Conservation (phyloP, 2,329 filamentous ascomycete genomes). For the Acarospora socialis region DNA sequence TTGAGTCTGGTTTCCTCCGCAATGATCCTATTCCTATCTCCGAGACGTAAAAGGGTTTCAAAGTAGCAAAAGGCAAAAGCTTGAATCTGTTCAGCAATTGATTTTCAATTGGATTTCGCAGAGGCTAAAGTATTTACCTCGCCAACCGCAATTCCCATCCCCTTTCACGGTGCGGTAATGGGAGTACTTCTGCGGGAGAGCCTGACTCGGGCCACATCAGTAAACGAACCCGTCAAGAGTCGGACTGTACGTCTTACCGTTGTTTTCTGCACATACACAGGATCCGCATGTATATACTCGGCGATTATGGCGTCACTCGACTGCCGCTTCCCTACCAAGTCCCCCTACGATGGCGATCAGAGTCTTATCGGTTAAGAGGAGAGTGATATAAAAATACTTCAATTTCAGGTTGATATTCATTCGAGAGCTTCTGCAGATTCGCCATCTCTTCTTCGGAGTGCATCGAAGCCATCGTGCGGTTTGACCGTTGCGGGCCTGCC, state of each 20-base stretch:
- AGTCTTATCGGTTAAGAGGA: conserved; percentile 1
- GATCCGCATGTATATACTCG: conserved; percentile 81
- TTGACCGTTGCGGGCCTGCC: not conserved
- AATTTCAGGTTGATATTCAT: conserved; percentile 43
- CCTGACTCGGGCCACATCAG: conserved; percentile 35
- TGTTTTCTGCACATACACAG: conserved; percentile 74
- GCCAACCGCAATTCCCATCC: conserved; percentile 94
- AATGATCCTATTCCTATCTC: conserved; percentile 49
- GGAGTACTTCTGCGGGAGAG: conserved; percentile 68
- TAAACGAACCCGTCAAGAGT: conserved; percentile 8
- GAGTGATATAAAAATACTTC: conserved; percentile 29
- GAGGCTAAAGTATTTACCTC: conserved; percentile 53
- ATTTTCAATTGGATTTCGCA: too few relatives aligned
- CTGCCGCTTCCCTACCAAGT: conserved; percentile 64
- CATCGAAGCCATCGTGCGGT: conserved; percentile 6
- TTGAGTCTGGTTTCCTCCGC: conserved; percentile 59
- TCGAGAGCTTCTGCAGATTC: conserved; percentile 47
- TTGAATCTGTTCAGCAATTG: conserved; percentile 28
- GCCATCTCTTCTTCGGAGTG: conserved; percentile 38
- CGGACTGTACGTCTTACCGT: conserved; percentile 40
- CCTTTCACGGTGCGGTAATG: conserved; percentile 79
- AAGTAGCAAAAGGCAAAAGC: conserved; percentile 90
- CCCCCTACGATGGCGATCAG: conserved; percentile 46
- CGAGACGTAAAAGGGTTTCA: conserved; percentile 60
- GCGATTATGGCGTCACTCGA: conserved; percentile 63